Percentiles rank a stretch among this genome's conserved stretches.
Conservation (phyloP, 768 basidiomycete species). For the Pilatotrama ljubarskyi region DNA sequence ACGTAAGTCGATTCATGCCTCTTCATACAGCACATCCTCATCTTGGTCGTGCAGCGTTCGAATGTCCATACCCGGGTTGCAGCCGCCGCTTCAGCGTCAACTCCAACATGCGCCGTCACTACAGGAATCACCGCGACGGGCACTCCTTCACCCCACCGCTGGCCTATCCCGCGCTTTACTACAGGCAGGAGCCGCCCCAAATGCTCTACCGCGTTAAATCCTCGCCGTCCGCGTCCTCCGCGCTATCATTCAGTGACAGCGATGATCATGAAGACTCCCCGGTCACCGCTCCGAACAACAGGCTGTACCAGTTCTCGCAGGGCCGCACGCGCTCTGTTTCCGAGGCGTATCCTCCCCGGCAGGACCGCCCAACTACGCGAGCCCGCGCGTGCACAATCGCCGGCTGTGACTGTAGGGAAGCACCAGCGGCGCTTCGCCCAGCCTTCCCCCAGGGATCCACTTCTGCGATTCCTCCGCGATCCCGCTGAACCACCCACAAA, state of each 20-base stretch:
- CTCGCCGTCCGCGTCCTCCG: slow-evolving; percentile 5
- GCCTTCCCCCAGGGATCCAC: slow-evolving; percentile 11
- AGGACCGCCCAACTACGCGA: background rate
- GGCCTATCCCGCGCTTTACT: background rate
- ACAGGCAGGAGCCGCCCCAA: background rate
- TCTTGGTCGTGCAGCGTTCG: slow-evolving; percentile 51
- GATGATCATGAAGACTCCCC: slow-evolving; percentile 7
- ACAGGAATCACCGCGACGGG: slow-evolving; percentile 55
- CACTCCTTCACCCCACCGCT: background rate
- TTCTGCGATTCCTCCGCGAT: background rate
- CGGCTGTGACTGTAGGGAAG: slow-evolving; percentile 14
- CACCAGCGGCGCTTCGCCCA: slow-evolving; percentile 16
- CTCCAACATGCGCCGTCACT: slow-evolving; percentile 83
- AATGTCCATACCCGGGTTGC: slow-evolving; percentile 73
- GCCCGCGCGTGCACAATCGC: slow-evolving; percentile 16
- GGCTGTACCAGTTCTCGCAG: background rate
- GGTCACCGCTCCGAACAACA: background rate
- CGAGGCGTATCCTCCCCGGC: slow-evolving; percentile 6
- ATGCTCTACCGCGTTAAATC: slow-evolving; percentile 5
- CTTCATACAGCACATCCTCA: background rate
- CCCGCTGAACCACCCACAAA: background rate
- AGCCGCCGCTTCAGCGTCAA: slow-evolving; percentile 81
- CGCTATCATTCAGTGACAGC: slow-evolving; percentile 14
- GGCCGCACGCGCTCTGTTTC: slow-evolving; percentile 9
- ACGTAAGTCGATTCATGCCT: slow-evolving; percentile 43